Percentiles rank a stretch among this genome's conserved stretches.
Evolutionary conservation across 225 moss, liverwort and hornwort genomes (phyloP).

Genomic region (Marchantia polymorpha): DNA sequence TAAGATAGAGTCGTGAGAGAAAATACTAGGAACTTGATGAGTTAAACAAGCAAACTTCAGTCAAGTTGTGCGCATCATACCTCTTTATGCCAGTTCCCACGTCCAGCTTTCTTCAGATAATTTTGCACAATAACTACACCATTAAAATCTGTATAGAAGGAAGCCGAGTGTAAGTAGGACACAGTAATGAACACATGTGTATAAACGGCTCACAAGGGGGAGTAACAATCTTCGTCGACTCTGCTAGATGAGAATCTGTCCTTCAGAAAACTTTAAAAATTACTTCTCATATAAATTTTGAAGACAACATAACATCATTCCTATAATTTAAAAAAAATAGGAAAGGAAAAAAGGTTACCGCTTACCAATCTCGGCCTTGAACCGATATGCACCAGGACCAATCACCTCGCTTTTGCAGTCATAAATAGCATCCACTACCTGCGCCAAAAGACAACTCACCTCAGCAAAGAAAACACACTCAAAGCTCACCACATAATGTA

Average conservation of each 20-base stretch:
- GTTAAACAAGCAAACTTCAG: background rate
- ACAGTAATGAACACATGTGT: background rate
- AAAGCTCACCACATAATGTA: background rate
- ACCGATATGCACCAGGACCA: constrained; percentile 94
- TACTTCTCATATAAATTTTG: no score
- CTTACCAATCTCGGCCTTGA: constrained; percentile 97
- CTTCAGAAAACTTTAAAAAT: background rate
- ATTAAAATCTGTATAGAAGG: constrained; percentile 65
- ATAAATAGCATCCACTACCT: constrained; percentile 99
- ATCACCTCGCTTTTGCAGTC: constrained; percentile 99
- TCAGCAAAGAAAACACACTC: background rate
- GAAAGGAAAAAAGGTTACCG: background rate
- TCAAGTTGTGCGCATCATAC: constrained; percentile 29
- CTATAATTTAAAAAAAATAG: no score
- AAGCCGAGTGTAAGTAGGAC: background rate
- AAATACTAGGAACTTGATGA: background rate
- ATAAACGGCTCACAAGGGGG: no score
- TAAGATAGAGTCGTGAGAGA: background rate
- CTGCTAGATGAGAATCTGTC: no score
- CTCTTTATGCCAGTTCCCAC: constrained; percentile 84
- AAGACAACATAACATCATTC: no score
- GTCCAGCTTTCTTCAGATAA: constrained; percentile 81
- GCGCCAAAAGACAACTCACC: constrained; percentile 22
- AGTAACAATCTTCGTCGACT: no score
- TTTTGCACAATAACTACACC: constrained; percentile 95